A percentile compares a stretch with the other conserved stretches of the same genome.
These are phyloP conservation scores for Alternaria metachromatica DNA, from an alignment of 2,329 filamentous ascomycete species.

Conservation along the genomic window DNA sequence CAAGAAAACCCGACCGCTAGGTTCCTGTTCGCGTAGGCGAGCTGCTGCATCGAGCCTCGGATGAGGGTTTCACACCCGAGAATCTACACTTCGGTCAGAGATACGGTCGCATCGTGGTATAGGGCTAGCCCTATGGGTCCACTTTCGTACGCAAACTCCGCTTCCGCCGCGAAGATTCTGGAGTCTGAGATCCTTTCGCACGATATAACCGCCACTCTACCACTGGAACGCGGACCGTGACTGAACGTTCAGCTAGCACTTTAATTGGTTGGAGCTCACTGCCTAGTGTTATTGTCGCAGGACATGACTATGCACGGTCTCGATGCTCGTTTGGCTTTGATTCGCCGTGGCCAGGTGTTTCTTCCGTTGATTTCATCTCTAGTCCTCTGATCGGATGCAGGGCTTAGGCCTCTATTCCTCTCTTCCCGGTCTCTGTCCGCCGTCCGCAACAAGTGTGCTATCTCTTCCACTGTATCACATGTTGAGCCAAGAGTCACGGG, in stretches of 20 bases:
- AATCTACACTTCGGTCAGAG: not conserved
- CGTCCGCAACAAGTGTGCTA: conserved; percentile 1
- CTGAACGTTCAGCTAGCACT: not conserved
- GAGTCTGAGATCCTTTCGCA: not conserved
- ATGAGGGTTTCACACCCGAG: conserved; percentile 1
- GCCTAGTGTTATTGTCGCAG: conserved; percentile 15
- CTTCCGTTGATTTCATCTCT: conserved; percentile 10
- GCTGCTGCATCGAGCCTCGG: not conserved
- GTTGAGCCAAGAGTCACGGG: conserved; percentile 23
- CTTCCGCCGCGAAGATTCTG: not conserved
- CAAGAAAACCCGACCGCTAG: conserved; percentile 2
- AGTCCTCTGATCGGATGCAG: conserved; percentile 2
- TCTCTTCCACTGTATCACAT: conserved; percentile 1
- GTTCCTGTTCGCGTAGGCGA: conserved; percentile 8
- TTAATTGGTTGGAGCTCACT: conserved; percentile 22
- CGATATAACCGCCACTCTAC: not conserved
- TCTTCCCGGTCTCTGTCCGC: conserved; percentile 6
- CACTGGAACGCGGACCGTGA: not conserved
- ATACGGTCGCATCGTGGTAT: not conserved
- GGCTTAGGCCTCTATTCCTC: conserved; percentile 11
- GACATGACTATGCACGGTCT: conserved; percentile 24
- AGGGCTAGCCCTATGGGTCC: conserved; percentile 18
- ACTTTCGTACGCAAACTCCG: not conserved
- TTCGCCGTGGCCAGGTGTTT: conserved; percentile 6
- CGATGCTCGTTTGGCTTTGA: not conserved